Evolutionary conservation across 2,329 filamentous ascomycete species (phyloP).

Genomic region (Exophiala bonariae): DNA sequence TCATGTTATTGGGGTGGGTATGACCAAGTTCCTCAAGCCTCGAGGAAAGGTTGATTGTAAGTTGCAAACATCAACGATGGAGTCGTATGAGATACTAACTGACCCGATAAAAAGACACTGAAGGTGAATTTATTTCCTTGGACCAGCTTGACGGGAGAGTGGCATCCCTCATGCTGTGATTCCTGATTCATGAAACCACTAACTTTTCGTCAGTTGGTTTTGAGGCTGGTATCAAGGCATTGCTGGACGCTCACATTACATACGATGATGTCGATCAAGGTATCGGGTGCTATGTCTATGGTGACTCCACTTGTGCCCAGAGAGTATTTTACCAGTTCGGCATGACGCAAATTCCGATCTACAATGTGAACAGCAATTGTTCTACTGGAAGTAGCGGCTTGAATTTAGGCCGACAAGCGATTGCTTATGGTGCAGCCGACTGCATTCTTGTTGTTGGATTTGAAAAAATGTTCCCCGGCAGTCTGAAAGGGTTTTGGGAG

Average conservation of each 20-base stretch:
- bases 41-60: constrained; percentile 30
- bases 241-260: constrained; percentile 68
- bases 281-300: constrained; percentile 94
- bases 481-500: constrained; percentile 76
- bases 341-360: constrained; percentile 92
- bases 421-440: constrained; percentile 76
- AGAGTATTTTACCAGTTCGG: constrained; percentile 98
- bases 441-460: constrained; percentile 91
- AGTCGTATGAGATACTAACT: constrained; percentile 46
- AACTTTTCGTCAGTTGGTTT: constrained; percentile 93
- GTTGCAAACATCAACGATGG: constrained; percentile 2
- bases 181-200: too few relatives aligned
- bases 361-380: constrained; percentile 99
- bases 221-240: constrained; percentile 85
- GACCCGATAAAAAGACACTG: too few relatives aligned
- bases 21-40: constrained; percentile 88
- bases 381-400: constrained; percentile 87
- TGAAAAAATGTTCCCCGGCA: constrained; percentile 95
- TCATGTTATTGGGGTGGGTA: constrained; percentile 95
- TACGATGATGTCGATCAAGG: constrained; percentile 95
- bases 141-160: too few relatives aligned
- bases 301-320: constrained; percentile 91
- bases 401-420: constrained; percentile 75
- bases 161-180: too few relatives aligned
- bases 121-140: too few relatives aligned